phyloP scores from a whole-genome alignment of 31 red algal species.

The Endocladia muricata region DNA sequence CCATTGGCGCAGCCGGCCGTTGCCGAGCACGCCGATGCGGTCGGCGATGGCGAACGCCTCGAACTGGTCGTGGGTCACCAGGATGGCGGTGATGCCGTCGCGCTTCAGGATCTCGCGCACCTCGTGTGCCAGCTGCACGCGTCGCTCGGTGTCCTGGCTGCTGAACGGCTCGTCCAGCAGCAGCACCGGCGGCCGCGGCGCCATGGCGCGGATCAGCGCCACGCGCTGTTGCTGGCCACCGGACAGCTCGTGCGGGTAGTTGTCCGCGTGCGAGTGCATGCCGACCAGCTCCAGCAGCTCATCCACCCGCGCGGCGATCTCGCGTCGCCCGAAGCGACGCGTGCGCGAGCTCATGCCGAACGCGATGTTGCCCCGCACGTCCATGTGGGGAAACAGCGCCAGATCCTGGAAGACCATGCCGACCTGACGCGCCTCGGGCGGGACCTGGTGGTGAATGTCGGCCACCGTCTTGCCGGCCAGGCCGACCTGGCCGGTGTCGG shows the following conservation, averaged over 20 bases:
- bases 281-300: slow-evolving; percentile 37
- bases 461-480: too few relatives aligned
- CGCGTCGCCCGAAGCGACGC: background rate
- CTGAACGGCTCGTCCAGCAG: too few relatives aligned
- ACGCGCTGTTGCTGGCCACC: too few relatives aligned
- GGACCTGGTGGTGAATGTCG: background rate
- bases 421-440: background rate
- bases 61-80: slow-evolving; percentile 57
- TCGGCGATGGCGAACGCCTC: slow-evolving; percentile 48
- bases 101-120: slow-evolving; percentile 19
- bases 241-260: too few relatives aligned
- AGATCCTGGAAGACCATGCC: background rate
- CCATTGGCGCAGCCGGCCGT: slow-evolving; percentile 31
- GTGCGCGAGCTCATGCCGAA: background rate
- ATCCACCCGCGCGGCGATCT: slow-evolving; percentile 3
- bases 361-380: background rate
- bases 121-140: slow-evolving; percentile 26
- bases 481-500: too few relatives aligned
- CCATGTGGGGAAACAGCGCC: slow-evolving; percentile 8
- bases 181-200: too few relatives aligned
- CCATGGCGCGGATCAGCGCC: too few relatives aligned
- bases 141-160: slow-evolving; percentile 62
- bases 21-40: slow-evolving; percentile 21
- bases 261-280: slow-evolving; percentile 48
- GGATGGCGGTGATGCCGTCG: slow-evolving; percentile 43